Base-by-base conservation (phyloP, 257 asterid species). In the Solanum okadae region DNA sequence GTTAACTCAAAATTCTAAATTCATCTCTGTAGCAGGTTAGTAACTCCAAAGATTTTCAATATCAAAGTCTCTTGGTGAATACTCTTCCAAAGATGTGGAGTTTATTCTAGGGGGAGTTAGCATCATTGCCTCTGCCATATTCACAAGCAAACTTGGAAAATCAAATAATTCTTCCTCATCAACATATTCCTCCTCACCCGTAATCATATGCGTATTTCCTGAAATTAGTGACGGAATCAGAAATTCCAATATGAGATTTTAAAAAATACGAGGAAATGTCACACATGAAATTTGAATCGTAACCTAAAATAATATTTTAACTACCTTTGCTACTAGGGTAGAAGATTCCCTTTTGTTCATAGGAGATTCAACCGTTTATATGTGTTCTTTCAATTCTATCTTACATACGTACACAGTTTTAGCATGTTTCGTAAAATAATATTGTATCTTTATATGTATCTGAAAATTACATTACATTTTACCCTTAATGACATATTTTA, bases 41-140 rank as follows among this genome's bases (percentile, higher is more conserved):
- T 71, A 86, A 31, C 44, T 86, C 88, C 88, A 72, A 16, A 86
- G 88, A 33, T 13, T 86, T 20, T 72, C 84, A 25, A 59, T 14
- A 33, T 71, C 49, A 18, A 16, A 35, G 85, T 70, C 67, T 46
- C 15, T 67, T 37, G 20, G 65, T n/a, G 82, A 56, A 44, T 86
- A 52, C 22, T 86, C 88, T 23, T 75, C 63, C 18, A 12, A 25
- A 6, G 81, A 59, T 18, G 83, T 11, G 5, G 71, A 86, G n/a
- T 31, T 86, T 59, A 86, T 71, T 76, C 88, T 40, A 31, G 84
- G 88, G 11, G 88, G 88, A 40, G 84, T 86, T 10, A 86, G 7
- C 88, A 86, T 44, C 88, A 86, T 86, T 29, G 83, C 88, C 29
- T 76, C 88, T 18, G 84, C 88, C 88, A 86, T 86, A 56, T 71